Percentiles rank a stretch among this genome's conserved stretches.
phyloP scores from a whole-genome alignment of 352 stramenopile genomes.

The Pythium volutum region DNA sequence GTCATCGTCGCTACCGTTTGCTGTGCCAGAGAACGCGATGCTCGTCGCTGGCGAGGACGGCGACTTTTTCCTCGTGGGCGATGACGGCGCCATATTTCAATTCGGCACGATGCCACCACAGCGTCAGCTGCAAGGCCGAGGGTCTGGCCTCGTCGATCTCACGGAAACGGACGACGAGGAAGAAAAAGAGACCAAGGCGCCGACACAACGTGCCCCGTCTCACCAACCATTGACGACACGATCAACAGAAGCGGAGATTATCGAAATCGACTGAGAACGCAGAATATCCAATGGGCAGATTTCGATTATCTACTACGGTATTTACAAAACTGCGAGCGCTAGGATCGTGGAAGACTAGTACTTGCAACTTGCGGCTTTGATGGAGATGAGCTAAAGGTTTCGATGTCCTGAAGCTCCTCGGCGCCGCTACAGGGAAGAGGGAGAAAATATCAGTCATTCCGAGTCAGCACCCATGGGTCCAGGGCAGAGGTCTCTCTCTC shows the following conservation, averaged over 20 bases:
- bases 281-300: background rate
- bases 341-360: too few relatives aligned
- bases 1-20: slow-evolving; percentile 1
- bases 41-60: slow-evolving; percentile 31
- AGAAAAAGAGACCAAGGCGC: background rate
- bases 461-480: too few relatives aligned
- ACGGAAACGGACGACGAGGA: slow-evolving; percentile 39
- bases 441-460: slow-evolving; percentile 8
- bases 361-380: background rate
- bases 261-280: slow-evolving; percentile 23
- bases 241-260: slow-evolving; percentile 14
- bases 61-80: slow-evolving; percentile 45
- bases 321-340: slow-evolving; percentile 22
- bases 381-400: slow-evolving; percentile 3
- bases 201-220: background rate
- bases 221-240: background rate
- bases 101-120: background rate
- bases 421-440: slow-evolving; percentile 10
- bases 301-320: slow-evolving; percentile 9
- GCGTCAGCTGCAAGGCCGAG: background rate
- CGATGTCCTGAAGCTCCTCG: slow-evolving; percentile 1
- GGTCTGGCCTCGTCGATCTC: slow-evolving; percentile 15
- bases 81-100: slow-evolving; percentile 45
- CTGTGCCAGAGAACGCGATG: slow-evolving; percentile 11
- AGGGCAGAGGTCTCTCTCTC: background rate